Evolutionary conservation across 805 yeast genomes (phyloP).

Genomic region (Debaryomyces tyrocola): DNA sequence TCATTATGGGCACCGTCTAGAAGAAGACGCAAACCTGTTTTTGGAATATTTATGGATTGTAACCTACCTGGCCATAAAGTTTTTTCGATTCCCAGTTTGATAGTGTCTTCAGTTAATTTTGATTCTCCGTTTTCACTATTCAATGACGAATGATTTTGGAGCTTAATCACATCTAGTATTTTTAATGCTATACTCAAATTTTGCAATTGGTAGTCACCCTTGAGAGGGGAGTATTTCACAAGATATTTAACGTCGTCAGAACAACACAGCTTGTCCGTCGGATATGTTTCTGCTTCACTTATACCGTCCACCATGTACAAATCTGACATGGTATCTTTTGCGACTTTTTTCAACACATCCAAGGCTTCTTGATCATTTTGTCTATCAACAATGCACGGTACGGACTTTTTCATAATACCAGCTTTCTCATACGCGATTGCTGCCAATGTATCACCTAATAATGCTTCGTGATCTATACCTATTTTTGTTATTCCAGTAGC

Average conservation of each 20-base stretch:
- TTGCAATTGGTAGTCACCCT: slow-evolving; percentile 70
- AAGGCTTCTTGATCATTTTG: slow-evolving; percentile 57
- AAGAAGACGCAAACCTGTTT: slow-evolving; percentile 37
- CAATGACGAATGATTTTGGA: not conserved
- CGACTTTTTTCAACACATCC: slow-evolving; percentile 39
- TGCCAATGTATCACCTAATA: slow-evolving; percentile 65
- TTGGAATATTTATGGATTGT: slow-evolving; percentile 41
- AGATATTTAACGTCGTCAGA: not conserved
- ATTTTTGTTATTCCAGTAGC: slow-evolving; percentile 80
- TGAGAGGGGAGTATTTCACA: slow-evolving; percentile 48
- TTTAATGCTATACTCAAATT: slow-evolving; percentile 70
- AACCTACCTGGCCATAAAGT: slow-evolving; percentile 89
- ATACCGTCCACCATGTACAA: slow-evolving; percentile 23
- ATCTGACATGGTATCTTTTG: slow-evolving; percentile 29
- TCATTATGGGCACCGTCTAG: slow-evolving; percentile 94
- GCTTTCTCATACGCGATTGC: slow-evolving; percentile 81
- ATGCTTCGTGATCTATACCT: slow-evolving; percentile 79
- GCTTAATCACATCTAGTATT: slow-evolving; percentile 43
- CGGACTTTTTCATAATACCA: slow-evolving; percentile 69
- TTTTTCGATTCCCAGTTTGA: slow-evolving; percentile 50
- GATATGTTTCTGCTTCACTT: not conserved
- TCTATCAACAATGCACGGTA: slow-evolving; percentile 72
- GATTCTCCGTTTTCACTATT: slow-evolving; percentile 7
- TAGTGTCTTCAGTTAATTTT: slow-evolving; percentile 29
- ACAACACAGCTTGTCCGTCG: not conserved